phyloP scores from a whole-genome alignment of 208 protist species.

The Acanthamoeba divionensis region DNA sequence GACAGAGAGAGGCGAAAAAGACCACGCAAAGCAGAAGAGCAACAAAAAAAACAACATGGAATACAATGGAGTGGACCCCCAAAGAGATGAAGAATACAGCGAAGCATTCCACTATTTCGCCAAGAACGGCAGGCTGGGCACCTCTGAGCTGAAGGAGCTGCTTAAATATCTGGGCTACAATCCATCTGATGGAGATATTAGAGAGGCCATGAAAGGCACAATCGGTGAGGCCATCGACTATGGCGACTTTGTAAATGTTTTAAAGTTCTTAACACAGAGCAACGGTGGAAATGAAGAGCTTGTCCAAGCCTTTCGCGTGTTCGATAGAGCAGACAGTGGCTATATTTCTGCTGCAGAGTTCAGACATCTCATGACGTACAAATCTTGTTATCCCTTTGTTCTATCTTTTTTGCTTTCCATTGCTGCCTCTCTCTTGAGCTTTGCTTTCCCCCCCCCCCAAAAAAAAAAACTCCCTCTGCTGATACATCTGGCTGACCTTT shows the following conservation, averaged over 20 bases:
- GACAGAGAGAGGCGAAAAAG: too few relatives aligned
- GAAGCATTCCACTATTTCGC: conserved; percentile 36
- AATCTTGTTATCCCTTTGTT: not conserved
- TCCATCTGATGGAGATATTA: conserved; percentile 80
- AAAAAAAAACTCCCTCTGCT: not conserved
- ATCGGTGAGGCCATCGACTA: conserved; percentile 90
- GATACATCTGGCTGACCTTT: not conserved
- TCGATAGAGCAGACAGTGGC: conserved; percentile 76
- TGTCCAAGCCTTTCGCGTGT: conserved; percentile 77
- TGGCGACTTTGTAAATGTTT: conserved; percentile 83
- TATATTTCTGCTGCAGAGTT: conserved; percentile 83
- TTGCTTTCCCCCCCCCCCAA: too few relatives aligned
- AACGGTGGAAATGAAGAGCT: conserved; percentile 80
- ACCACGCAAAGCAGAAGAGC: too few relatives aligned
- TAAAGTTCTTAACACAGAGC: conserved; percentile 71
- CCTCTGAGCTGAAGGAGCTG: conserved; percentile 1
- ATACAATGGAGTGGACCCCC: too few relatives aligned
- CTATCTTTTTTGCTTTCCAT: too few relatives aligned
- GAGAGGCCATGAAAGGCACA: conserved; percentile 94
- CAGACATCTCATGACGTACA: conserved; percentile 82
- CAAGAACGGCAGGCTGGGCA: not conserved
- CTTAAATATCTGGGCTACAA: conserved; percentile 50
- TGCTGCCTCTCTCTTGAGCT: not conserved
- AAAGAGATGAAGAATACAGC: conserved; percentile 50
- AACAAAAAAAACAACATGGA: conserved; percentile 6